Evolutionary conservation across 495 filamentous ascomycete species (phyloP), one percentile per base, ranked within the genome.

Genomic region (Aspergillus ostianus): DNA sequence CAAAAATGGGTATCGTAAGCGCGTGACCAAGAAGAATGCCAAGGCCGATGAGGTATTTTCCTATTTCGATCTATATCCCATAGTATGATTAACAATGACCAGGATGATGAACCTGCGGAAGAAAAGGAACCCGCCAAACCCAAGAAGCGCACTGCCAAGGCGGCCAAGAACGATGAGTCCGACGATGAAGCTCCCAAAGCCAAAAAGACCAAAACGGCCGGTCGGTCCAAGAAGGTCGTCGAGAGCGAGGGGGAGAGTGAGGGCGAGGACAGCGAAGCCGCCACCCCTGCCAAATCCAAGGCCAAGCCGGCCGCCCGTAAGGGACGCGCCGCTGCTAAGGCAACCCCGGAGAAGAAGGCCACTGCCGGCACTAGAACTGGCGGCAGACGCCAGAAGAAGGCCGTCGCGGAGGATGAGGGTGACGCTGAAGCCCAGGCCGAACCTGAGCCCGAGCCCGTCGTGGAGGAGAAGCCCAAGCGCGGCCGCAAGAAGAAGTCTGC

Each of bases 1-100:
- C 19, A 77, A 79, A 67, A 79, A 67, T 32, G 86, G 87, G n/a
- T 86, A 87, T 64, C 81, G 79, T 26, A 69, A 69, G 20, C 76
- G 75, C 48, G 72, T 67, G 6, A 29, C 65, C 7, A 78, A 73
- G 51, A 79, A 80, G 64, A 83, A 82, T 64, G 67, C 74, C 59
- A 63, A 56, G 61, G 63, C 57, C 7, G 64, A 64, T 17, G 71
- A 70, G 48, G 72, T 68, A 27, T 59, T 57, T 60, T 9, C 57
- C 67, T 8, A n/a, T n/a, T 68, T 64, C 27, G 55, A 4, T 54
- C 50, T n/a, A 20, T 27, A 26, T 23, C 47, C 20, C 9, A 45
- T 49, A 67, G 44, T 63, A 68, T 30, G 56, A 60, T 36, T 63
- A 74, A 64, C 57, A 51, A 68, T 15, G 54, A 61, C 23, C 23